These are phyloP conservation scores for Fraxinus ornus DNA, from an alignment of 305 asterid species.

Conservation along the genomic window DNA sequence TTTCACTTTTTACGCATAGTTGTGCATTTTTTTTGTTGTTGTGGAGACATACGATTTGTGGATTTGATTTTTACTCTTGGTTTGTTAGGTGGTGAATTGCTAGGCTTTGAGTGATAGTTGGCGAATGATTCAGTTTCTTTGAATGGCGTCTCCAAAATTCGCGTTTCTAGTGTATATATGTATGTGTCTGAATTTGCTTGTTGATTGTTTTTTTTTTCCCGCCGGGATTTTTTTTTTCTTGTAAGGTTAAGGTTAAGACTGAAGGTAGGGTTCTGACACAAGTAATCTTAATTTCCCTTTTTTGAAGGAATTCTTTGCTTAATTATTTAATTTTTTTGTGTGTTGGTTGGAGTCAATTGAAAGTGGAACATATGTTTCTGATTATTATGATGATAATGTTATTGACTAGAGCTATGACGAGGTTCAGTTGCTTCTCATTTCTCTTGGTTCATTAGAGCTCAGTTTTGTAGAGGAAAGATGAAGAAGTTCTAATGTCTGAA, in stretches of 20 bases:
- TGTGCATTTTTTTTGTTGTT: background rate
- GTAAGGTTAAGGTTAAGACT: background rate
- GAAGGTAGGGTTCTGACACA: background rate
- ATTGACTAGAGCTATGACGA: background rate
- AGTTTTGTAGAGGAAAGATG: conserved; percentile 8
- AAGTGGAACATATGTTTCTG: background rate
- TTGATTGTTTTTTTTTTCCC: background rate
- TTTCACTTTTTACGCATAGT: background rate
- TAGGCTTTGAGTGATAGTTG: background rate
- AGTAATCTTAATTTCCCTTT: background rate
- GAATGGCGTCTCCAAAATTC: conserved; percentile 3
- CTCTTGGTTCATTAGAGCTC: background rate
- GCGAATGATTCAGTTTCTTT: background rate
- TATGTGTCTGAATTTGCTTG: background rate
- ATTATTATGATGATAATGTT: background rate
- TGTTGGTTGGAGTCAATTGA: background rate
- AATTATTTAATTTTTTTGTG: background rate
- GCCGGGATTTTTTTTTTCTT: background rate
- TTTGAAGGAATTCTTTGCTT: background rate
- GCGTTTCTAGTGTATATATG: background rate
- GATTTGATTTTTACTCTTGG: background rate
- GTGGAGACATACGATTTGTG: conserved; percentile 1
- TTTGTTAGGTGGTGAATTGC: conserved; percentile 11
- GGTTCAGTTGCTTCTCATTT: background rate
- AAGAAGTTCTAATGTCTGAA: background rate